Conservation (phyloP, 306 rosid genomes). For the Begonia masoniana region DNA sequence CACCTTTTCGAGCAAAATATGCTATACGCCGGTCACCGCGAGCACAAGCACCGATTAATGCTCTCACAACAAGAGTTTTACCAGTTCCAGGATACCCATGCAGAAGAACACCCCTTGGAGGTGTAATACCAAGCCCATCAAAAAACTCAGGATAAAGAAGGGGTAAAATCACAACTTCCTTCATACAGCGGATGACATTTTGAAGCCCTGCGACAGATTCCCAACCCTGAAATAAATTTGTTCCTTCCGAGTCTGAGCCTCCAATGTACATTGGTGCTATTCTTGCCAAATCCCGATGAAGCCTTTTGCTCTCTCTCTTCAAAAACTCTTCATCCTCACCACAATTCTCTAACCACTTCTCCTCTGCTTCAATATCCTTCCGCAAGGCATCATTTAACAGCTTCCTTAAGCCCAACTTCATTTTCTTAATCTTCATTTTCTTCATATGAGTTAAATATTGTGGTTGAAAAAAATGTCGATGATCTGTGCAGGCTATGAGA, state of each 20-base stretch:
- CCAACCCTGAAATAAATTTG: conserved; percentile 78
- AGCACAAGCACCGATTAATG: conserved; percentile 94
- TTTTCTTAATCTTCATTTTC: conserved; percentile 71
- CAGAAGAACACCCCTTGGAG: conserved; percentile 94
- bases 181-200: conserved; percentile 90
- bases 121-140: conserved; percentile 71
- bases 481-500: conserved; percentile 98
- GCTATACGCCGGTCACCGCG: conserved; percentile 85
- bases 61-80: conserved; percentile 87
- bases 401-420: conserved; percentile 79
- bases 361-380: conserved; percentile 87
- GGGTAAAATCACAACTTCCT: conserved; percentile 93
- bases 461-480: conserved; percentile 80
- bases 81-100: conserved; percentile 99
- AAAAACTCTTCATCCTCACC: conserved; percentile 99
- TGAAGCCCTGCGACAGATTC: conserved; percentile 99
- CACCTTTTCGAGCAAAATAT: conserved; percentile 97
- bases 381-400: conserved; percentile 62
- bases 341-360: conserved; percentile 94
- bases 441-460: conserved; percentile 52
- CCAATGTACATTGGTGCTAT: conserved; percentile 94
- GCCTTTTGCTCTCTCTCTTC: conserved; percentile 97
- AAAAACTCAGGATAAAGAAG: conserved; percentile 87
- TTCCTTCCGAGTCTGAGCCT: conserved; percentile 53
- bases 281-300: conserved; percentile 90